These are phyloP conservation scores for Talaromyces wortmannii DNA, from an alignment of 495 filamentous ascomycete species.

Conservation along the genomic window DNA sequence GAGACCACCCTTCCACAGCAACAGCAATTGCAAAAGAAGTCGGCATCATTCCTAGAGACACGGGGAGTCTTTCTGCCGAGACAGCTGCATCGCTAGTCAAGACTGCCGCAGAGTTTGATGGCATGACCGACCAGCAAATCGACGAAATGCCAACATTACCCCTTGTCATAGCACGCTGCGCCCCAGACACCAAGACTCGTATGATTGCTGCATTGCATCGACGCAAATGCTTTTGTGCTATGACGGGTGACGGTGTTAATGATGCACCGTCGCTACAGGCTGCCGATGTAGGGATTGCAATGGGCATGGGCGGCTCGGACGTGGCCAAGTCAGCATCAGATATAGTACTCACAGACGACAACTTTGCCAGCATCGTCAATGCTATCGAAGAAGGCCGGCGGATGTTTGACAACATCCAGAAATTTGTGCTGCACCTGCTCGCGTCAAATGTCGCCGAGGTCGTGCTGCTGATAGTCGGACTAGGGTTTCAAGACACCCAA, in stretches of 20 bases:
- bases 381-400: conserved; percentile 66
- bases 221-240: conserved; percentile 56
- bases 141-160: conserved; percentile 56
- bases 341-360: conserved; percentile 84
- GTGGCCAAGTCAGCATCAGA: conserved; percentile 88
- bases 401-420: conserved; percentile 78
- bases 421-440: conserved; percentile 71
- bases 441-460: conserved; percentile 72
- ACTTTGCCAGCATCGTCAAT: conserved; percentile 72
- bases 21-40: conserved; percentile 58
- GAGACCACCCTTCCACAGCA: conserved; percentile 62
- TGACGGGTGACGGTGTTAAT: conserved; percentile 82
- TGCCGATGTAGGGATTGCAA: conserved; percentile 80
- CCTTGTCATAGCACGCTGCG: conserved; percentile 62
- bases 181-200: conserved; percentile 61
- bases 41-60: conserved; percentile 59
- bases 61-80: conserved; percentile 39
- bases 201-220: conserved; percentile 69
- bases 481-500: conserved; percentile 60
- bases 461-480: conserved; percentile 60
- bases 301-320: conserved; percentile 77
- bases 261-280: conserved; percentile 72
- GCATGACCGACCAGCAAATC: conserved; percentile 51
- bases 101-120: conserved; percentile 58
- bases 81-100: conserved; percentile 47